Percentiles rank a stretch among this genome's conserved stretches.
phyloP scores from a whole-genome alignment of 75 land plant species.

The Larix kaempferi region DNA sequence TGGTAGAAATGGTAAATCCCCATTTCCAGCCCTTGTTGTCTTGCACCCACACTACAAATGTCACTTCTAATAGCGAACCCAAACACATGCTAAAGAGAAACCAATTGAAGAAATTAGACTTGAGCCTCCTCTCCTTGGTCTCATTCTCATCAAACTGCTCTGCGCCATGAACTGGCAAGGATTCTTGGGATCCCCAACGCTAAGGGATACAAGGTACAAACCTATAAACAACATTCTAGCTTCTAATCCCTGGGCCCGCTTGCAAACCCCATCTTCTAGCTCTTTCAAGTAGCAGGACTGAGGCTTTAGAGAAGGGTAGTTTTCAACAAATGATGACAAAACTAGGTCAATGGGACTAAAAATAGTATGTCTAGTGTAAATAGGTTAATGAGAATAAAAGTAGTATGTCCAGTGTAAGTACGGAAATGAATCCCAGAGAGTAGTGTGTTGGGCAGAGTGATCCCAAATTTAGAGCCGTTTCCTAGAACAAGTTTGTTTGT shows the following conservation, averaged over 20 bases:
- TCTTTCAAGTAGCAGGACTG: constrained; percentile 8
- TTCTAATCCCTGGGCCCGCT: constrained; percentile 23
- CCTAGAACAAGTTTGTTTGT: no score
- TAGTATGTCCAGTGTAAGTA: no score
- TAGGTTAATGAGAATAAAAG: no score
- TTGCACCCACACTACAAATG: constrained; percentile 55
- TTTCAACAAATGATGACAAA: no score
- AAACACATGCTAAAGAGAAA: constrained; percentile 33
- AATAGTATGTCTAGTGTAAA: no score
- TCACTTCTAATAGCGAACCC: constrained; percentile 33
- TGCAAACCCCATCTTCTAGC: constrained; percentile 11
- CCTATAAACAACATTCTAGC: constrained; percentile 25
- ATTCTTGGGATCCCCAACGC: constrained; percentile 39
- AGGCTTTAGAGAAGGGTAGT: constrained; percentile 29
- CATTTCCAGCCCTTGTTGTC: constrained; percentile 42
- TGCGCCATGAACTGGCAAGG: constrained; percentile 34
- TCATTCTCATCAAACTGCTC: constrained; percentile 41
- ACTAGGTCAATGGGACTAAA: no score
- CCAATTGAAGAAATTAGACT: constrained; percentile 52
- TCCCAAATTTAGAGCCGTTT: no score
- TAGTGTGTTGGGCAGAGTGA: no score
- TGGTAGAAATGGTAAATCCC: constrained; percentile 41
- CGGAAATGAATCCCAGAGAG: no score
- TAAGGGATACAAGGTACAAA: constrained; percentile 31
- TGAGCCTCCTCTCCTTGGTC: constrained; percentile 20